Evolutionary conservation across 371 early-diverging fungal species (phyloP), one percentile per base, ranked within the genome.

Genomic region (Actinomucor elegans): DNA sequence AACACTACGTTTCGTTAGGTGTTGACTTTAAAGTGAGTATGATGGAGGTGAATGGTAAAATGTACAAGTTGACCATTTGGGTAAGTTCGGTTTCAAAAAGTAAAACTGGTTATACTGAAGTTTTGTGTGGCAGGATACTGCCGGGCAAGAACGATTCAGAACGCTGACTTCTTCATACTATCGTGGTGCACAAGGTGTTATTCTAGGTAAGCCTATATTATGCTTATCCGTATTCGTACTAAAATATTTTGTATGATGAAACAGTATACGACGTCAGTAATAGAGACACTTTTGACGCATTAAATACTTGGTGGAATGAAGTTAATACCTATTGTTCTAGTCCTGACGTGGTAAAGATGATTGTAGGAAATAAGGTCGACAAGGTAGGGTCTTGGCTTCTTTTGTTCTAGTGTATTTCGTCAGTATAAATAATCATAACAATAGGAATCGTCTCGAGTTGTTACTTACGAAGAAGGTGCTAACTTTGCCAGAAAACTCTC

Each of bases 11-110:
- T n/a, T n/a, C n/a, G 15, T 7, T 53, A 79, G 99, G 99, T 34
- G 99, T 99, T n/a, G 99, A 99, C 73, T 99, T 99, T 69, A 99
- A 99, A 75, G 99, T 99, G 55, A 97, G 95, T 73, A 88, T 94
- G 61, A 83, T 97, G 57, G 83, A 89, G 32, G 69, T 97, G n/a
- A 92, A 96, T 45, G 90, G 83, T 56, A 84, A 92, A 48, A 88
- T 84, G 59, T 96, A 96, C 71, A 99, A 99, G 75, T 83, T 99
- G 53, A 98, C 99, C 10, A 96, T 99, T 53, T 95, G 94, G 95
- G 94, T 91, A 81, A 54, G 72, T 24, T 33, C 1, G 5, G 1
- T 20, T 12, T 26, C 8, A 24, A 14, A 23, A 29, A 28, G 18
- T 21, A 12, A 33, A 23, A 8, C 14, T 23, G 6, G 21, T 18